Percentiles rank a stretch among this genome's conserved stretches.
phyloP scores from a whole-genome alignment of 768 basidiomycete genomes.

The Cystofilobasidium capitatum region DNA sequence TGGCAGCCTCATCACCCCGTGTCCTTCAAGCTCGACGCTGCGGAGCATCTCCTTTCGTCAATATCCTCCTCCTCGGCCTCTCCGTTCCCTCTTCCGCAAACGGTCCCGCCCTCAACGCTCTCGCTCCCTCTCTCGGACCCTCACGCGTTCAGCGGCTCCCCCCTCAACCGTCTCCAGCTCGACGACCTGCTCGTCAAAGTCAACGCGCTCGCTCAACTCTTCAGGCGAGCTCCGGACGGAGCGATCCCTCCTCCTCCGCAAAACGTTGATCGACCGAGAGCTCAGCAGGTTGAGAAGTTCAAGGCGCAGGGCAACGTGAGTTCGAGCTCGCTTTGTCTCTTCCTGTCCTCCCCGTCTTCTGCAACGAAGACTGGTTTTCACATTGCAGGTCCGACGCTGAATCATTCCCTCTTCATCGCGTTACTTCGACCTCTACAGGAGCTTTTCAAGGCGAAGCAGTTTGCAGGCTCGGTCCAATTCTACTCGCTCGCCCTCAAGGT shows the following conservation, averaged over 20 bases:
- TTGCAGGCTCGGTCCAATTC: slow-evolving; percentile 59
- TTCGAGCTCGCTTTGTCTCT: slow-evolving; percentile 21
- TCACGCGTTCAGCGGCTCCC: background rate
- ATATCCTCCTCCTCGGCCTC: background rate
- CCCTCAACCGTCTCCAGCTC: background rate
- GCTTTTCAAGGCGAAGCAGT: slow-evolving; percentile 65
- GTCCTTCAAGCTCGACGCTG: background rate
- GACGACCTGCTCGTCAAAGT: background rate
- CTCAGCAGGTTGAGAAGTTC: slow-evolving; percentile 60
- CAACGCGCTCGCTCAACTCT: slow-evolving; percentile 16
- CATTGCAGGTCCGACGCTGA: background rate
- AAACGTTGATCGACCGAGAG: slow-evolving; percentile 39
- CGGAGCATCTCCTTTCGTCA: slow-evolving; percentile 4
- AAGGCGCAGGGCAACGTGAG: slow-evolving; percentile 95
- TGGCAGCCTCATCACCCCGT: slow-evolving; percentile 2
- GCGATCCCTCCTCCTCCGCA: slow-evolving; percentile 23
- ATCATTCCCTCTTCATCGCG: background rate
- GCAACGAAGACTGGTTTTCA: slow-evolving; percentile 27
- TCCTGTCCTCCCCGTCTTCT: background rate
- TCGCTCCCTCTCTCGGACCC: background rate
- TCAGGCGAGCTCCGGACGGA: slow-evolving; percentile 9
- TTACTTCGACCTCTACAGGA: slow-evolving; percentile 44
- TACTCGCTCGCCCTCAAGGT: slow-evolving; percentile 71
- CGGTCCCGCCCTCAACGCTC: background rate
- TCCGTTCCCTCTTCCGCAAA: background rate